Conservation (phyloP, 345 rosid species). For the Raphanus raphanistrum region DNA sequence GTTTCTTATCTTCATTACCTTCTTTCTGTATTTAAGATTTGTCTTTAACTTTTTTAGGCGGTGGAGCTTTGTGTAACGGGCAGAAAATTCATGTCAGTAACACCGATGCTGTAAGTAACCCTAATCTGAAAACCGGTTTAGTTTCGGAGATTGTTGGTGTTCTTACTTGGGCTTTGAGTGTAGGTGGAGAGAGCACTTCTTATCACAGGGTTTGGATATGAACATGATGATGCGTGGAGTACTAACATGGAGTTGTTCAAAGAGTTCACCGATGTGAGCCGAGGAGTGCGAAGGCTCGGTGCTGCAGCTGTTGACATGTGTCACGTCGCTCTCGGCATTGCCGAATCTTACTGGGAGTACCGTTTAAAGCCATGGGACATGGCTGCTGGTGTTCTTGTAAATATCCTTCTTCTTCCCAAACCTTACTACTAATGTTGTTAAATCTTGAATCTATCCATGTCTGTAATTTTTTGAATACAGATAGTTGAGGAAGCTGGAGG, state of each 20-base stretch:
- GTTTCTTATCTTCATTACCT: background rate
- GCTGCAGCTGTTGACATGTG: conserved; percentile 99
- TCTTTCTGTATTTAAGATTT: conserved; percentile 9
- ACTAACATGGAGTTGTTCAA: conserved; percentile 90
- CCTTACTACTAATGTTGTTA: background rate
- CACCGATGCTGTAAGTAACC: conserved; percentile 65
- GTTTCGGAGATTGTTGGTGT: conserved; percentile 3
- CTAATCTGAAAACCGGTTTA: background rate
- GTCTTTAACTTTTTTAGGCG: conserved; percentile 52
- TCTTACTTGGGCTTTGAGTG: background rate
- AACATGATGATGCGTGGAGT: conserved; percentile 89
- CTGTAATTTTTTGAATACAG: conserved; percentile 41
- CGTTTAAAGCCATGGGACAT: conserved; percentile 99
- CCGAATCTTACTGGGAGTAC: conserved; percentile 92
- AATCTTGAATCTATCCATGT: conserved; percentile 1
- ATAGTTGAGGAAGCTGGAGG: conserved; percentile 99
- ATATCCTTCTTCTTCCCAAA: background rate
- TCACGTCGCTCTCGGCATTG: conserved; percentile 92
- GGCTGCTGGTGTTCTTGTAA: conserved; percentile 99
- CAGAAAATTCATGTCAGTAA: conserved; percentile 71
- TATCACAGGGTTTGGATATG: conserved; percentile 97
- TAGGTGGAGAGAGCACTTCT: conserved; percentile 94
- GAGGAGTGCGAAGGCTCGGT: conserved; percentile 94
- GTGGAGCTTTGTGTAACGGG: conserved; percentile 94
- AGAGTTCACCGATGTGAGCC: conserved; percentile 88